These are phyloP conservation scores for Pseudozyma sp. DNA, from an alignment of 1,284 basidiomycete genomes.

Conservation along the genomic window DNA sequence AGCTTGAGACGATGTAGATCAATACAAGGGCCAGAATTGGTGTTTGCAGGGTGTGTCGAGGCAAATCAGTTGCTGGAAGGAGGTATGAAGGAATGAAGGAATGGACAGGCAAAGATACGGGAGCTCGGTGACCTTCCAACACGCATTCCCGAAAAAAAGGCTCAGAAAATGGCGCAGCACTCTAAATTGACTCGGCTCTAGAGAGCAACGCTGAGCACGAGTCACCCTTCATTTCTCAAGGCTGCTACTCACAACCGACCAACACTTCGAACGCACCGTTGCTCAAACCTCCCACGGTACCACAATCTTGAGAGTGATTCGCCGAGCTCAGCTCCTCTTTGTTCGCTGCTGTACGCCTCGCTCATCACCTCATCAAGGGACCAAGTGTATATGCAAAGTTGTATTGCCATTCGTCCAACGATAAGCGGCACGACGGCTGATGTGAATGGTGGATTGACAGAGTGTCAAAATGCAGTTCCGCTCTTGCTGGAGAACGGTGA, in stretches of 20 bases:
- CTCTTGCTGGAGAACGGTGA: conserved; percentile 2
- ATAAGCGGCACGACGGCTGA: neutral
- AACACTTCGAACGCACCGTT: too few species aligned
- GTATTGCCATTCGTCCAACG: neutral
- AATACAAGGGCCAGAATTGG: too few species aligned
- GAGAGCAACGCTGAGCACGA: neutral
- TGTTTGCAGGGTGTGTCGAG: too few species aligned
- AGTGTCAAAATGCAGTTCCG: neutral
- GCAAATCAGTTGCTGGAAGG: too few species aligned
- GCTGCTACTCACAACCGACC: too few species aligned
- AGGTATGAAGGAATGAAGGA: too few species aligned
- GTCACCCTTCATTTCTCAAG: conserved; percentile 1
- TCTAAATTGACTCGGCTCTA: conserved; percentile 10
- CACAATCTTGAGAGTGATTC: too few species aligned
- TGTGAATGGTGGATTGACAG: conserved; percentile 22
- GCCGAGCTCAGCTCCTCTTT: too few species aligned
- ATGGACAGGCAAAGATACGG: neutral
- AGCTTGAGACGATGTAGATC: conserved; percentile 3
- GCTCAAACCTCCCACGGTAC: too few species aligned
- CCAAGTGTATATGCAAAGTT: neutral
- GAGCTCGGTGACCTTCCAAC: neutral
- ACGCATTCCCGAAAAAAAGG: neutral
- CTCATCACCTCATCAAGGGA: too few species aligned
- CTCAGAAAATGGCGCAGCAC: conserved; percentile 11
- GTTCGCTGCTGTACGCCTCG: too few species aligned